Conservation (phyloP, 257 asterid species). For the Hygrophila difformis region DNA sequence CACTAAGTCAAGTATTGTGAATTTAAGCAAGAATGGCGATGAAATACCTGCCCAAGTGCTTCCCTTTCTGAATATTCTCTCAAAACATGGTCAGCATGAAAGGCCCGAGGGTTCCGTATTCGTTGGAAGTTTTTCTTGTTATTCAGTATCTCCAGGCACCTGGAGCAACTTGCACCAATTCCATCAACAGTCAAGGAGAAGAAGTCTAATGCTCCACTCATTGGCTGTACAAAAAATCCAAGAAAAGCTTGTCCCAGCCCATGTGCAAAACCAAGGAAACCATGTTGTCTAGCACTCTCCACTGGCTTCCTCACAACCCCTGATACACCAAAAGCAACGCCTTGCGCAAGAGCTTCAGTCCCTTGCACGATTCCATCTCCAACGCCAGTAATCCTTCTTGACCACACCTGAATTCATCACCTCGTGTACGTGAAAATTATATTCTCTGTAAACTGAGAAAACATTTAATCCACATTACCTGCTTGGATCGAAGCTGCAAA, state of each 20-base stretch:
- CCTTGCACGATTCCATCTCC: constrained; percentile 98
- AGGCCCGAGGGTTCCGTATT: constrained; percentile 84
- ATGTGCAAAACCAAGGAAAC: constrained; percentile 95
- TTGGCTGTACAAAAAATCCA: constrained; percentile 87
- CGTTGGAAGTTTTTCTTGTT: constrained; percentile 63
- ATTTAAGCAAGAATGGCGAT: too few species aligned
- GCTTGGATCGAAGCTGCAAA: constrained; percentile 92
- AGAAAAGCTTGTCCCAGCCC: constrained; percentile 93
- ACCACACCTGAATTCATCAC: constrained; percentile 53
- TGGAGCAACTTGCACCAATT: constrained; percentile 95
- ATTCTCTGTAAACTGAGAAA: constrained; percentile 7
- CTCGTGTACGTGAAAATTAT: constrained; percentile 16
- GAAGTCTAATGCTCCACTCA: constrained; percentile 96
- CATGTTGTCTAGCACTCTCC: constrained; percentile 91
- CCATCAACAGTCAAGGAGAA: constrained; percentile 96
- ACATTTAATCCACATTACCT: constrained; percentile 33
- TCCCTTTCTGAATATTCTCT: constrained; percentile 81
- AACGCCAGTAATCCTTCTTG: constrained; percentile 96
- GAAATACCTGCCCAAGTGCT: constrained; percentile 84
- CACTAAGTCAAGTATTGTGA: too few species aligned
- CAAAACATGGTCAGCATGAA: constrained; percentile 70
- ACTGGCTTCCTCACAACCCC: constrained; percentile 94
- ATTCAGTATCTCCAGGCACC: constrained; percentile 82
- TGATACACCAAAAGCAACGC: constrained; percentile 89
- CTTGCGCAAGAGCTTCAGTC: constrained; percentile 99